These are phyloP conservation scores for Batkoa obscura DNA, from an alignment of 371 early-diverging fungal genomes.

Conservation along the genomic window DNA sequence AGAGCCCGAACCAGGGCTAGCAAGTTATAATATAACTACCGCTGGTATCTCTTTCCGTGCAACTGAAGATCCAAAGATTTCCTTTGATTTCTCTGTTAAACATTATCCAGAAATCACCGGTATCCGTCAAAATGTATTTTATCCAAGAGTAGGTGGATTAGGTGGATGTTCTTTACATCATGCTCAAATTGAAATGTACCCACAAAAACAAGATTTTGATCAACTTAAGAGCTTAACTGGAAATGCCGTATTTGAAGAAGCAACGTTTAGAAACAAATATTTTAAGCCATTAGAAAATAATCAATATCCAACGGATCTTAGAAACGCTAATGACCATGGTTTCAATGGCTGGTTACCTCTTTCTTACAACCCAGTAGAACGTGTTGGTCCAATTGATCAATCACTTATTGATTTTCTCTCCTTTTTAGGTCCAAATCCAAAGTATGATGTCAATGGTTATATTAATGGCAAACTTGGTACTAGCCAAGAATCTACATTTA, in stretches of 20 bases:
- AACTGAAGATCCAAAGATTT: background rate
- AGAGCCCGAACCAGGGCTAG: background rate
- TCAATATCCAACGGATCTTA: background rate
- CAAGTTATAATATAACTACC: background rate
- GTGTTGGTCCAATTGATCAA: background rate
- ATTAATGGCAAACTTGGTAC: background rate
- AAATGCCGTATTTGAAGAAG: background rate
- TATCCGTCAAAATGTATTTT: background rate
- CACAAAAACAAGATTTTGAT: background rate
- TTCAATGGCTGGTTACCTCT: constrained; percentile 1
- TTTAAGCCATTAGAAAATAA: constrained; percentile 3
- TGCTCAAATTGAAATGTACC: background rate
- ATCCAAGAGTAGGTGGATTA: constrained; percentile 1
- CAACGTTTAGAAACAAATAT: background rate
- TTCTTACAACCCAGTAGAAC: background rate
- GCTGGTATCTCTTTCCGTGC: background rate
- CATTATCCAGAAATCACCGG: background rate
- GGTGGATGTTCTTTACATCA: constrained; percentile 1
- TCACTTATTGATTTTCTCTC: background rate
- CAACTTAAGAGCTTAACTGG: background rate
- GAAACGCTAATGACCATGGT: background rate
- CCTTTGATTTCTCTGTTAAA: background rate
- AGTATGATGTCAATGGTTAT: background rate
- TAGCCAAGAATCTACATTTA: background rate
- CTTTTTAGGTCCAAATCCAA: background rate